Evolutionary conservation across 139 green algal species (phyloP).

Genomic region (Auxenochlorella protothecoides): DNA sequence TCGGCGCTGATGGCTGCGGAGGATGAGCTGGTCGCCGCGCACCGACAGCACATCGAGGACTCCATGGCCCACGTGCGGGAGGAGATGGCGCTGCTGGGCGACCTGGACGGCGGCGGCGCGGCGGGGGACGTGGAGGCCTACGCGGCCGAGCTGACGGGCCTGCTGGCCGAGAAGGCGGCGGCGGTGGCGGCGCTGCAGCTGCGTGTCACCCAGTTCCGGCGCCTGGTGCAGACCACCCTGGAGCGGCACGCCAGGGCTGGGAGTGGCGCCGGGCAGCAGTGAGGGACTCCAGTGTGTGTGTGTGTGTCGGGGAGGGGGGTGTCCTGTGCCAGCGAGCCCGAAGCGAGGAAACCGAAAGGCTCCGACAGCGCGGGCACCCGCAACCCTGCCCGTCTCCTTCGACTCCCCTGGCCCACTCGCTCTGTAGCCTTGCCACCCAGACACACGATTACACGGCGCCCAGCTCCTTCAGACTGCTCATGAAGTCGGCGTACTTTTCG

Average conservation of each 20-base stretch:
- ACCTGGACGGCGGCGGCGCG: conserved; percentile 20
- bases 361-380: no score
- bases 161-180: conserved; percentile 19
- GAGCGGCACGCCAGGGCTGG: not conserved
- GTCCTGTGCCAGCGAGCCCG: no score
- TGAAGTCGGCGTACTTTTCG: conserved; percentile 10
- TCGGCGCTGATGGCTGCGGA: conserved; percentile 76
- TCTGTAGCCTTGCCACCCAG: no score
- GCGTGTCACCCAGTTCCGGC: conserved; percentile 9
- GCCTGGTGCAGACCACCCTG: not conserved
- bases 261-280: no score
- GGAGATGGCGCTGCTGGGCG: conserved; percentile 56
- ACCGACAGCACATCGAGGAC: conserved; percentile 79
- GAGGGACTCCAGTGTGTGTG: no score
- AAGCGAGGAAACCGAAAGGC: no score
- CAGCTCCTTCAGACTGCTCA: conserved; percentile 13
- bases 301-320: no score
- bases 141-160: conserved; percentile 11
- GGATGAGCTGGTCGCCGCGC: conserved; percentile 76
- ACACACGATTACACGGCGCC: conserved; percentile 3
- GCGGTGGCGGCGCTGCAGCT: conserved; percentile 18
- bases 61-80: conserved; percentile 75
- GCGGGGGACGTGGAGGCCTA: conserved; percentile 19
- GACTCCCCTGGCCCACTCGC: no score
- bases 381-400: no score